Base-by-base conservation (phyloP, 495 filamentous ascomycete species). In the Sordaria brevicollis region DNA sequence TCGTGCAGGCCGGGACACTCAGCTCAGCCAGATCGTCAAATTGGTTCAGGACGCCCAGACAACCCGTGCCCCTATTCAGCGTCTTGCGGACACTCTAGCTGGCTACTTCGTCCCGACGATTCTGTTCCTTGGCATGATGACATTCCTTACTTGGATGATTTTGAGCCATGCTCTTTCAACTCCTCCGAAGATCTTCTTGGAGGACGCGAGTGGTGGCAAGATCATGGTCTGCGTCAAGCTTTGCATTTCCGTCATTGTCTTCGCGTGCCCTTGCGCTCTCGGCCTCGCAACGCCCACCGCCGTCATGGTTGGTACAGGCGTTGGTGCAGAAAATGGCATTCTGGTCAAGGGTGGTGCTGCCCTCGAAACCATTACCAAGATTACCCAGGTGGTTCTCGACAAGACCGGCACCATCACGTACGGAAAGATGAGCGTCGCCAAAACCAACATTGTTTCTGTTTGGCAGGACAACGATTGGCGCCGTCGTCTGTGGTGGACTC, bases 231-330 rank as follows among this genome's bases (percentile, higher is more conserved):
- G 96, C 76, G 81, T 98, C 67, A 95, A 99, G 81, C 88, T 99
- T 15, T 98, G 96, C 78, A 99, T 99, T 72, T 95, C 96, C 0
- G 95, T 99, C 68, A 97, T 99, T 77, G 96, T 98, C 21, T 97
- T 99, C 79, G 95, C 95, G 5, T 99, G 95, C 77, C 95, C 95
- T 21, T 99, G 95, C 74, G 96, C 96, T 0, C 85, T 99, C 31
- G 95, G 95, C 66, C 87, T 99, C 17, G 92, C 92, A 54, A 98
- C 95, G 0, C 95, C 95, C 3, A 99, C 95, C 0, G 95, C 95
- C 1, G 94, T 99, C 73, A 98, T 99, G 96, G 95, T 99, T 4
- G 95, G 96, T 13, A 98, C 96, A 9, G 95, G 95, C 57, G 89
- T 98, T 29, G 95, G 96, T 41, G 95, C 95, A n/a, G 92, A 97